These are phyloP conservation scores for Rubus parviflorus DNA, from an alignment of 306 rosid genomes.

Conservation along the genomic window DNA sequence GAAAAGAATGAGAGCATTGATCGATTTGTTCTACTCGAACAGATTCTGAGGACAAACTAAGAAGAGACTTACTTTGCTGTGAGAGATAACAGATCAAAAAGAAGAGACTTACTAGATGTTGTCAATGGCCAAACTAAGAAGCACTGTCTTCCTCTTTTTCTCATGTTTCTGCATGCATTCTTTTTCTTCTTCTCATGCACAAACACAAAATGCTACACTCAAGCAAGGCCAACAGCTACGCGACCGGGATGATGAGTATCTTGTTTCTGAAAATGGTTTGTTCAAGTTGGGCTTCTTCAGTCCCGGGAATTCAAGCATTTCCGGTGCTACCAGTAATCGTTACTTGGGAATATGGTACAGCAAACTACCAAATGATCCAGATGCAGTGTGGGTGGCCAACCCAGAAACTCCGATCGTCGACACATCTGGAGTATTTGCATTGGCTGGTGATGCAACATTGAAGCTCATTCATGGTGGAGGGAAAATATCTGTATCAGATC, in stretches of 20 bases:
- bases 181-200: slow-evolving; percentile 1
- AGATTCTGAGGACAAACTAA: neutral
- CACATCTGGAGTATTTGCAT: slow-evolving; percentile 19
- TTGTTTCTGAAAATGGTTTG: slow-evolving; percentile 21
- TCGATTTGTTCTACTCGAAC: neutral
- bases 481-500: slow-evolving; percentile 14
- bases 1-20: neutral
- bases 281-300: slow-evolving; percentile 32
- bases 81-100: neutral
- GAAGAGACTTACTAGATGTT: neutral
- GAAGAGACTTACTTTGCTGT: no score
- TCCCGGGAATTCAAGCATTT: slow-evolving; percentile 22
- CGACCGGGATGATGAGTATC: slow-evolving; percentile 3
- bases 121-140: slow-evolving; percentile 14
- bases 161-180: neutral
- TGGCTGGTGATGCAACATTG: slow-evolving; percentile 26
- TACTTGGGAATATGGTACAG: slow-evolving; percentile 33
- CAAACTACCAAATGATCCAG: slow-evolving; percentile 28
- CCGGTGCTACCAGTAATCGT: slow-evolving; percentile 1
- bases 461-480: slow-evolving; percentile 27
- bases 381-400: slow-evolving; percentile 35
- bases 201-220: neutral
- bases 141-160: neutral
- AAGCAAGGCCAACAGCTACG: slow-evolving; percentile 27
- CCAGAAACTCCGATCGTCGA: slow-evolving; percentile 21